Conservation (phyloP, 306 rosid species). For the Macrotyloma uniflorum region DNA sequence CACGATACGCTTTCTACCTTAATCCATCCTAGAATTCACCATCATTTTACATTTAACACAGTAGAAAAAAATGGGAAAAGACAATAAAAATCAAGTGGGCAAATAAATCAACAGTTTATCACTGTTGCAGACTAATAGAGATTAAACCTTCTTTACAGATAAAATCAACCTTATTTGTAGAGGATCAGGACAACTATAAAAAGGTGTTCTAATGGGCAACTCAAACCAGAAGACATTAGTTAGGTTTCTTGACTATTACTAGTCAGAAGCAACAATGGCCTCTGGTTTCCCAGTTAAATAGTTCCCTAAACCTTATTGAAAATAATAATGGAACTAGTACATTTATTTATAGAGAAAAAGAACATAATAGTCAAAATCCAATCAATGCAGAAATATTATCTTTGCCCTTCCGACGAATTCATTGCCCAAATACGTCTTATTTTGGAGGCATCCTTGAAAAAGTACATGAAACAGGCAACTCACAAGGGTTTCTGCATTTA, state of each 20-base stretch:
- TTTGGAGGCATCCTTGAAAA: slow-evolving; percentile 12
- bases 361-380: background rate
- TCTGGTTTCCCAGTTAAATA: background rate
- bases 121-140: background rate
- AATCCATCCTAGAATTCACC: background rate
- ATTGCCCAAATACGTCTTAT: slow-evolving; percentile 6
- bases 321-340: background rate
- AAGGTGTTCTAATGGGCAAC: background rate
- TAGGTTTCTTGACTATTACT: background rate
- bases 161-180: background rate
- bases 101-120: background rate
- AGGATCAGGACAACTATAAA: background rate
- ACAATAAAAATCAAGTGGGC: too few relatives aligned
- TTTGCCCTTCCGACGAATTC: slow-evolving; percentile 23
- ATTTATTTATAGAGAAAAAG: slow-evolving; percentile 10
- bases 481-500: slow-evolving; percentile 47
- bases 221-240: background rate
- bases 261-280: background rate
- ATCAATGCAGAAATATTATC: slow-evolving; percentile 9
- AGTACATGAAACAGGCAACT: slow-evolving; percentile 33
- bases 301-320: background rate
- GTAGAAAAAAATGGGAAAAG: background rate
- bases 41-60: background rate
- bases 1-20: background rate
- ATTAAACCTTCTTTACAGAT: background rate